Evolutionary conservation across 441 rosid genomes (phyloP).

Genomic region (Jatropha multifida): DNA sequence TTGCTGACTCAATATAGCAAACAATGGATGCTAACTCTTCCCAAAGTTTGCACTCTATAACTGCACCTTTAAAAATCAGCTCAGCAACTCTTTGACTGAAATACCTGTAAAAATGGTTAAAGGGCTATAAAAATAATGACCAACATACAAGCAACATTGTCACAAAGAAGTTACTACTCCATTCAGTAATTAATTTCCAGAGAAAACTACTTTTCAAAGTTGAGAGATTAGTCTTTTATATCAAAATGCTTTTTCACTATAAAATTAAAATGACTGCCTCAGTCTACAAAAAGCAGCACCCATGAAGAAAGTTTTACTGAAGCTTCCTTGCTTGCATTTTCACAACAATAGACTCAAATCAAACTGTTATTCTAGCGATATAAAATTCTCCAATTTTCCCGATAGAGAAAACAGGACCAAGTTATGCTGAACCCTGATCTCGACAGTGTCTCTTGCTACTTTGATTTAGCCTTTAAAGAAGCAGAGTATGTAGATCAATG

Average conservation of each 20-base stretch:
- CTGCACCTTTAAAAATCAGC: slow-evolving; percentile 49
- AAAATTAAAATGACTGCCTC: neutral
- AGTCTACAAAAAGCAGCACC: neutral
- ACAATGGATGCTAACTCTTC: slow-evolving; percentile 52
- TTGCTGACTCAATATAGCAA: slow-evolving; percentile 48
- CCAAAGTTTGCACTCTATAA: slow-evolving; percentile 68
- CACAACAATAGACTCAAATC: neutral
- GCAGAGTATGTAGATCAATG: no score
- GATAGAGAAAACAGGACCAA: neutral
- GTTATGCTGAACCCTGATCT: neutral
- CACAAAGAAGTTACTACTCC: neutral
- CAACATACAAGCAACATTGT: neutral
- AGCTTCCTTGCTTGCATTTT: neutral
- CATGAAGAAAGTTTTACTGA: neutral
- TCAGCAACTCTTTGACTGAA: slow-evolving; percentile 50
- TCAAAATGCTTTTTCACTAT: neutral
- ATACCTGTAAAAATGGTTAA: slow-evolving; percentile 38
- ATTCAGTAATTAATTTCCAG: neutral
- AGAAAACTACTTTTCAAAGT: neutral
- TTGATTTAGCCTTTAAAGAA: no score
- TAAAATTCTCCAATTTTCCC: neutral
- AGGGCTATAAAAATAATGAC: neutral
- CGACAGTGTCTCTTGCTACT: no score
- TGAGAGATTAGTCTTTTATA: neutral
- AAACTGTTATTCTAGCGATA: neutral